phyloP scores from a whole-genome alignment of 805 yeast genomes.

The Schizosaccharomyces cryophilus region DNA sequence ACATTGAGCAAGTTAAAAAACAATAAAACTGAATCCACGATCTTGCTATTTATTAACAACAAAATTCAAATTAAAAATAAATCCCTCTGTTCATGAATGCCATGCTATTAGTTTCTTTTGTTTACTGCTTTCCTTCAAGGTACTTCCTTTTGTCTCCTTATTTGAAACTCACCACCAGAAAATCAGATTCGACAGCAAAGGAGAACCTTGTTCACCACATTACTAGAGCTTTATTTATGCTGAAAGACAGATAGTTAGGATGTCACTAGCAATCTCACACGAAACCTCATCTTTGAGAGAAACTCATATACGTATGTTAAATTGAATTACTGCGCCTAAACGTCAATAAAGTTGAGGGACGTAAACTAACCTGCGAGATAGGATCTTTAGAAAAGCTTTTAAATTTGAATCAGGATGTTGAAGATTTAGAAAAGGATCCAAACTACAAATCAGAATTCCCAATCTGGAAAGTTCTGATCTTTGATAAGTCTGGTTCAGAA shows the following conservation, averaged over 20 bases:
- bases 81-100: too few relatives aligned
- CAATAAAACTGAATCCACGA: too few relatives aligned
- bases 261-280: background rate
- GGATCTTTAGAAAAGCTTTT: conserved; percentile 30
- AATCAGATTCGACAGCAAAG: too few relatives aligned
- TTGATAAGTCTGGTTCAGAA: conserved; percentile 61
- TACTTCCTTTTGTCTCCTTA: too few relatives aligned
- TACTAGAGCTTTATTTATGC: background rate
- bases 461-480: conserved; percentile 72
- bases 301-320: background rate
- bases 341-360: background rate
- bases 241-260: background rate
- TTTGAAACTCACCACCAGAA: too few relatives aligned
- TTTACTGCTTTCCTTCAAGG: too few relatives aligned
- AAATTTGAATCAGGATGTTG: conserved; percentile 18
- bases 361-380: background rate
- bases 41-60: too few relatives aligned
- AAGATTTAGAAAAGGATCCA: background rate
- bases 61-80: too few relatives aligned
- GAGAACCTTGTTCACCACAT: too few relatives aligned
- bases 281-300: background rate
- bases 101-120: too few relatives aligned
- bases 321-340: background rate
- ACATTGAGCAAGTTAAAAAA: too few relatives aligned
- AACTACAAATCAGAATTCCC: conserved; percentile 19